phyloP scores from a whole-genome alignment of 2,329 filamentous ascomycete species.

The Aspergillus costaricaensis region DNA sequence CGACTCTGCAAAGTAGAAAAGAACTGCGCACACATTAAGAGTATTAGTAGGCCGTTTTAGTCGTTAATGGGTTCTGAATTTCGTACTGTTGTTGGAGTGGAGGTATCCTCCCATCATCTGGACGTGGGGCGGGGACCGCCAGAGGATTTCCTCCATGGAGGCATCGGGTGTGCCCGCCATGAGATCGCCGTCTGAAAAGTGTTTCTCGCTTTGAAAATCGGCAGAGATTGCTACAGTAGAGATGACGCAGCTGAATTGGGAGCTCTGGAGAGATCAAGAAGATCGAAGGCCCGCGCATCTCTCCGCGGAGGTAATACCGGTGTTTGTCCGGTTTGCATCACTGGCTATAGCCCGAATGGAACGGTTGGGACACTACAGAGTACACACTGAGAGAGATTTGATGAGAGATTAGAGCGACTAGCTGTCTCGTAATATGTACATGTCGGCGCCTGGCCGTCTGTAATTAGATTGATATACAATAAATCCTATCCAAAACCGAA shows the following conservation, averaged over 20 bases:
- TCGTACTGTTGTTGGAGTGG: conserved; percentile 49
- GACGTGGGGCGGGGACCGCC: conserved; percentile 48
- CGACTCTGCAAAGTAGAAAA: conserved; percentile 64
- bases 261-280: conserved; percentile 1
- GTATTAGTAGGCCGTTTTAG: neutral
- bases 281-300: neutral
- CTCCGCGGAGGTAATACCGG: conserved; percentile 17
- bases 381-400: neutral
- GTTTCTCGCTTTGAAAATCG: neutral
- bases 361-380: neutral
- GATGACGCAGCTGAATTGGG: neutral
- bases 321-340: conserved; percentile 36
- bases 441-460: neutral
- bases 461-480: neutral
- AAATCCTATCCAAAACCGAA: neutral
- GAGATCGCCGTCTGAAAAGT: neutral
- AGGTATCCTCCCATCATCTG: conserved; percentile 50
- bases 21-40: conserved; percentile 42
- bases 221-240: neutral
- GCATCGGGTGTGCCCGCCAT: conserved; percentile 41
- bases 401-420: neutral
- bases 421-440: neutral
- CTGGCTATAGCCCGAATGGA: neutral
- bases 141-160: conserved; percentile 48
- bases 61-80: neutral